Evolutionary conservation across 495 filamentous ascomycete genomes (phyloP), one percentile per base, ranked within the genome.

Genomic region (Coniosporium apollinis): DNA sequence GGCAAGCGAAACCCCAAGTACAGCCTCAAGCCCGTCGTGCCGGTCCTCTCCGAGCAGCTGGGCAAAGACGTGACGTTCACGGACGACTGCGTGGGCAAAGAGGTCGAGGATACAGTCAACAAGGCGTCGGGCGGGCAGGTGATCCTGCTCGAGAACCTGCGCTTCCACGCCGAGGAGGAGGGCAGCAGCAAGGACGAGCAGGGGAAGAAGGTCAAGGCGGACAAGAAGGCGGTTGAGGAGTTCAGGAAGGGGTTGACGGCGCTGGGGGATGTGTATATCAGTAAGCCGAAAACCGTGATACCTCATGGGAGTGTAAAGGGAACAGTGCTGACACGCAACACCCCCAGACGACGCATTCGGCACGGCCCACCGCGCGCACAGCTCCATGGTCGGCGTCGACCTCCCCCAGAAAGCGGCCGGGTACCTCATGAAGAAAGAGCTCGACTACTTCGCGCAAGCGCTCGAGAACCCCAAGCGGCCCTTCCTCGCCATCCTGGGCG

Each of bases 371-470:
- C 82, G 89, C 56, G 86, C 77, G 19, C 89, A 99, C 70, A 93
- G 83, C 62, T 94, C 85, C 53, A 99, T 99, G 89, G 89, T 99
- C 50, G 89, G 89, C 48, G 67, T 93, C 33, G 75, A 94, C 40
- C 78, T 96, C 16, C 85, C 89, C 34, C 82, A 94, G 57, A 94
- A 87, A 66, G 89, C 89, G 4, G 79, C 86, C 35, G 89, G 89
- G 33, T 96, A 94, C 74, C 76, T 99, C 47, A 80, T 99, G 65
- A 99, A 99, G 79, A 99, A 96, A 68, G 89, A 99, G 60, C 82
- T 99, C 31, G 87, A 96, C 52, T 99, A 96, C 75, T 99, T 99
- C 57, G 89, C 89, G 37, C 72, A 93, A 67, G 89, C 87, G 21
- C 80, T 99, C 22, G 89, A 99, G 66, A 71, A 69, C 46, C 89